These are phyloP conservation scores for Asterella californica DNA, from an alignment of 225 moss, liverwort and hornwort species.

Conservation along the genomic window DNA sequence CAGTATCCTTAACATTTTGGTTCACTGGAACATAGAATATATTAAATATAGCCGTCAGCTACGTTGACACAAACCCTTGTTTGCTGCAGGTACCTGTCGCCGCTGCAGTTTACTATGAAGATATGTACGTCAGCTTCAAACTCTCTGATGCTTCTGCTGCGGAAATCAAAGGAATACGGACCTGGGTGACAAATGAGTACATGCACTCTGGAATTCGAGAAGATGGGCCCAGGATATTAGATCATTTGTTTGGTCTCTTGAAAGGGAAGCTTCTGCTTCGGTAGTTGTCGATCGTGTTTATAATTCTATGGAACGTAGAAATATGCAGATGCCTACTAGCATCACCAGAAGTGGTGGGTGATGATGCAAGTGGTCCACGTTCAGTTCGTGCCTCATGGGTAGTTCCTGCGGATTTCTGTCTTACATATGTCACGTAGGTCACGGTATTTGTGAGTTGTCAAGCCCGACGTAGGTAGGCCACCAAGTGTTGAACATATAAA, in stretches of 20 bases:
- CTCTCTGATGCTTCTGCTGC: conserved; percentile 66
- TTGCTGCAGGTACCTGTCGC: conserved; percentile 72
- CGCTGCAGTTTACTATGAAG: conserved; percentile 83
- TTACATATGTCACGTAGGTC: too few species aligned
- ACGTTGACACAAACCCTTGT: background rate
- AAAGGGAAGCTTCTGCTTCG: conserved; percentile 72
- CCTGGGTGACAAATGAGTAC: conserved; percentile 88
- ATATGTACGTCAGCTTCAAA: conserved; percentile 72
- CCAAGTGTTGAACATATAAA: too few species aligned
- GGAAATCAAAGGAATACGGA: conserved; percentile 69
- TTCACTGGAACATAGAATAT: background rate
- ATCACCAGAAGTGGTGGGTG: too few species aligned
- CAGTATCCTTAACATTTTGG: background rate
- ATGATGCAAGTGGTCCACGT: too few species aligned
- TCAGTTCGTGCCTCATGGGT: too few species aligned
- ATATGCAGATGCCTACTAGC: too few species aligned
- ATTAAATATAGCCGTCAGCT: background rate
- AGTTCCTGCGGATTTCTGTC: too few species aligned
- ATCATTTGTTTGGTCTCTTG: conserved; percentile 78
- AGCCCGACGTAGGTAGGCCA: too few species aligned
- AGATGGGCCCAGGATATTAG: conserved; percentile 76
- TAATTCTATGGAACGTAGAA: too few species aligned
- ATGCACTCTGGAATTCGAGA: conserved; percentile 83
- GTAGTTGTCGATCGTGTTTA: conserved; percentile 10
- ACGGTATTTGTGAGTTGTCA: too few species aligned